Percentiles rank a stretch among this genome's conserved stretches.
phyloP scores from a whole-genome alignment of 192 early-diverging fungal species.

The Coemansia biformis region DNA sequence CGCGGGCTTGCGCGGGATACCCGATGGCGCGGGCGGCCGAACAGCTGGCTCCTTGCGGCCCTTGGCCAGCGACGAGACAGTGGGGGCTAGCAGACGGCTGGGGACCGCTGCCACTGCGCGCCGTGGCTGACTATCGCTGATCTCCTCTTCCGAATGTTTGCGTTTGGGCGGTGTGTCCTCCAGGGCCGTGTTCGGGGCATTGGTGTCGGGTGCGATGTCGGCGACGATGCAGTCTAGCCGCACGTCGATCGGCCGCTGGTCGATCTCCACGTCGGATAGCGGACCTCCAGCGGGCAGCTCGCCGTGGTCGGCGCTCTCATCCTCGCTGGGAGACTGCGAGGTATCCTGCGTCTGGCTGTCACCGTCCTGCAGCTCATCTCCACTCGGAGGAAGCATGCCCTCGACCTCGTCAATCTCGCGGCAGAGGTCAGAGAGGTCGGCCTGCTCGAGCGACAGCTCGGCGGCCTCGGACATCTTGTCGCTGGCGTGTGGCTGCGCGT shows the following conservation, averaged over 20 bases:
- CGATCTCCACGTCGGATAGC: slow-evolving; percentile 34
- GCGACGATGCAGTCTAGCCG: slow-evolving; percentile 4
- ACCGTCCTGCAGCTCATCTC: slow-evolving; percentile 3
- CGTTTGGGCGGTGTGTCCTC: slow-evolving; percentile 23
- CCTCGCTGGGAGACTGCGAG: no score
- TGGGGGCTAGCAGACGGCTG: slow-evolving; percentile 9
- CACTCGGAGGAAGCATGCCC: slow-evolving; percentile 31
- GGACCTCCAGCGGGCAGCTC: not conserved
- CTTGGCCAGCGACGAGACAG: slow-evolving; percentile 10
- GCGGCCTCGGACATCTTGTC: no score
- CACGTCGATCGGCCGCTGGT: slow-evolving; percentile 24
- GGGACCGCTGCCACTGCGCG: not conserved
- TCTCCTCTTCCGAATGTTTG: slow-evolving; percentile 41
- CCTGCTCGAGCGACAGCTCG: not conserved
- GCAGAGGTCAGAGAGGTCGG: slow-evolving; percentile 23
- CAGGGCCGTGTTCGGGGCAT: not conserved
- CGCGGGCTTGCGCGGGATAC: slow-evolving; percentile 22
- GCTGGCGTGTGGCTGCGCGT: no score
- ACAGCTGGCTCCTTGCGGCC: slow-evolving; percentile 7
- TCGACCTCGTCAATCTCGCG: slow-evolving; percentile 35
- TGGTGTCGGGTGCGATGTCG: slow-evolving; percentile 1
- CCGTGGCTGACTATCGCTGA: not conserved
- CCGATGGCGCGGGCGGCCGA: slow-evolving; percentile 3
- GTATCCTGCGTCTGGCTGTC: no score
- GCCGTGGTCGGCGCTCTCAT: no score